Evolutionary conservation across 164 flowering plant species (phyloP).

Genomic region (Magnolia officinalis): DNA sequence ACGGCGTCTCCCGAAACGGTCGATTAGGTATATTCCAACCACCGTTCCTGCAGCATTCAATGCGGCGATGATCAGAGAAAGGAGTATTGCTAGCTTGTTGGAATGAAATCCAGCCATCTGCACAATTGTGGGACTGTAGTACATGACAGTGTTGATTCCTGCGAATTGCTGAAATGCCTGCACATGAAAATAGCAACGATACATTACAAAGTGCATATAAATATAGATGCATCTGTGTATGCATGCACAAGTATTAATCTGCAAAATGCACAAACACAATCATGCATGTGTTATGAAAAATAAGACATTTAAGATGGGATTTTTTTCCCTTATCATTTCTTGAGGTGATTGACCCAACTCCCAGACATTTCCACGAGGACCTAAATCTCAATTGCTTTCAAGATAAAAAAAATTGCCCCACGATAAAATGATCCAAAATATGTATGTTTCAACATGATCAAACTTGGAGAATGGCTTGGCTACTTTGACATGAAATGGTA

Average conservation of each 20-base stretch:
- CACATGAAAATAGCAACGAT: constrained; percentile 8
- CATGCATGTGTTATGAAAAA: too few relatives aligned
- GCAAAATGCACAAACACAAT: too few relatives aligned
- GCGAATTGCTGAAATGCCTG: constrained; percentile 98
- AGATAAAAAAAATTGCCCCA: background rate
- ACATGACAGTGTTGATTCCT: constrained; percentile 98
- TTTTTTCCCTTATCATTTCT: background rate
- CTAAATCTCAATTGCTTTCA: background rate
- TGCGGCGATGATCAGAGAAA: constrained; percentile 77
- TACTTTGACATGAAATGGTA: background rate
- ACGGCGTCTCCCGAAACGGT: constrained; percentile 64
- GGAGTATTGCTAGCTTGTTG: constrained; percentile 75
- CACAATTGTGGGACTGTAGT: constrained; percentile 96
- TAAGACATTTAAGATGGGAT: too few relatives aligned
- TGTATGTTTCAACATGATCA: background rate
- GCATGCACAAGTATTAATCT: background rate
- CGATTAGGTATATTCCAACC: constrained; percentile 81
- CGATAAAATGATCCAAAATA: background rate
- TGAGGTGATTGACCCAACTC: constrained; percentile 4
- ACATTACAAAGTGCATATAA: background rate
- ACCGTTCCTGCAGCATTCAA: constrained; percentile 84
- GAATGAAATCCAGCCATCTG: constrained; percentile 96
- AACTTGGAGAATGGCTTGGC: background rate
- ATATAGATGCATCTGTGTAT: background rate
- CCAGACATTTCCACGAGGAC: background rate